Evolutionary conservation across 2,329 filamentous ascomycete species (phyloP).

Genomic region (Cylindrodendrum hubeiense): DNA sequence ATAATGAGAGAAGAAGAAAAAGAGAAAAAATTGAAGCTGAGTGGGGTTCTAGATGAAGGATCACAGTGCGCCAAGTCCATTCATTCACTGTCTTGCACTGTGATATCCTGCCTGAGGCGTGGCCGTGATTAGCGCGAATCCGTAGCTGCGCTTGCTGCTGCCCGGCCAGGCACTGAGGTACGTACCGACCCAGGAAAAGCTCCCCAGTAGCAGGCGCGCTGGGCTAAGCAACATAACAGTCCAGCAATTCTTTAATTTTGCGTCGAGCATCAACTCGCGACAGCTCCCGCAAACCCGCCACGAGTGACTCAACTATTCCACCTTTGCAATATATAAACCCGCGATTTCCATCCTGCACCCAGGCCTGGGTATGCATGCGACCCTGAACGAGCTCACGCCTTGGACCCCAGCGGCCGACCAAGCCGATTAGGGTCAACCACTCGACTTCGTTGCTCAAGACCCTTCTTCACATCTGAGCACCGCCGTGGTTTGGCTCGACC

Average conservation of each 20-base stretch:
- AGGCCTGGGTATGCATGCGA: conserved; percentile 39
- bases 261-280: conserved; percentile 33
- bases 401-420: conserved; percentile 42
- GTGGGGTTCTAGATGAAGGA: conserved; percentile 43
- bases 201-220: conserved; percentile 32
- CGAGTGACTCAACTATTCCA: conserved; percentile 17
- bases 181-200: conserved; percentile 32
- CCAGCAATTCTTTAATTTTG: too few relatives aligned
- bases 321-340: conserved; percentile 15
- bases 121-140: conserved; percentile 32
- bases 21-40: conserved; percentile 43
- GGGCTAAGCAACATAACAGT: conserved; percentile 42
- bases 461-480: neutral
- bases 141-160: conserved; percentile 9
- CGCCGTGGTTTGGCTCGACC: conserved; percentile 7
- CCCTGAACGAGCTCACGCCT: conserved; percentile 34
- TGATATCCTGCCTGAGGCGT: neutral
- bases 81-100: conserved; percentile 8
- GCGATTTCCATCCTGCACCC: conserved; percentile 21
- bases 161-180: conserved; percentile 30
- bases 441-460: conserved; percentile 22
- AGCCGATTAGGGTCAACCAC: conserved; percentile 43
- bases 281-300: conserved; percentile 27
- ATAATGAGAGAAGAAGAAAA: conserved; percentile 60
- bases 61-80: conserved; percentile 34